These are phyloP conservation scores for Arabidopsis thaliana DNA, from an alignment of 345 rosid species.

Conservation along the genomic window TAIR10.1 NC_003075.7:10100001-10100500, in stretches of 20 bases:
- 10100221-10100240: background rate
- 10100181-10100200: constrained; percentile 18
- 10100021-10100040: constrained; percentile 83
- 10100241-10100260: background rate
- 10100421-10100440: constrained; percentile 71
- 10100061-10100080: constrained; percentile 74
- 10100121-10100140: constrained; percentile 74
- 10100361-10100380: constrained; percentile 89
- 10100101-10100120: constrained; percentile 69
- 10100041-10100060: constrained; percentile 89
- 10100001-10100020: constrained; percentile 86
- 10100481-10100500: background rate
- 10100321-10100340: constrained; percentile 81
- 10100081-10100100: constrained; percentile 88
- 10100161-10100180: constrained; percentile 84
- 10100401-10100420: constrained; percentile 75
- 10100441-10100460: constrained; percentile 59
- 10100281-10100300: background rate
- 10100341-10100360: constrained; percentile 73
- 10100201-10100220: background rate
- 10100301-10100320: constrained; percentile 41
- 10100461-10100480: constrained; percentile 34
- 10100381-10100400: constrained; percentile 96
- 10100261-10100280: background rate
- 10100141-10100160: constrained; percentile 86